Conservation (phyloP, 495 filamentous ascomycete genomes). For the Aspergillus funiculosus region DNA sequence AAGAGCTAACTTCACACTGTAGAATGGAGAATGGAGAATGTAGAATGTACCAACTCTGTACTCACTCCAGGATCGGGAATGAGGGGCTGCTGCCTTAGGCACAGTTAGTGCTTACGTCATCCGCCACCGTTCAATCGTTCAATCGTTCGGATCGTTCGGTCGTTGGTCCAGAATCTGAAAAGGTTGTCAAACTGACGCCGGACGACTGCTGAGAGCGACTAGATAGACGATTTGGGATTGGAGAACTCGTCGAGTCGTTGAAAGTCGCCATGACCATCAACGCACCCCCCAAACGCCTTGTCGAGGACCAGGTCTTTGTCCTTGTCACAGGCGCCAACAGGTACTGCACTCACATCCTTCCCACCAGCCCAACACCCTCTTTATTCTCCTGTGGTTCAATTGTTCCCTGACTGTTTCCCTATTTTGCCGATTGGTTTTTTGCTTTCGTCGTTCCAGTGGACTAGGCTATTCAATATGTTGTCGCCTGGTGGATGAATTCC, state of each 20-base stretch:
- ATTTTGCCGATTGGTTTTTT: slow-evolving; percentile 6
- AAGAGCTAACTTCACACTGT: too few species aligned
- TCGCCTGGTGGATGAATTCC: slow-evolving; percentile 88
- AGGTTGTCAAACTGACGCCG: neutral
- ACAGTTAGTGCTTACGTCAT: slow-evolving; percentile 5
- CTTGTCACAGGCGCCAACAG: slow-evolving; percentile 51
- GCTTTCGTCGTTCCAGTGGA: slow-evolving; percentile 54
- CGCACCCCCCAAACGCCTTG: too few species aligned
- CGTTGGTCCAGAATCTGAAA: too few species aligned
- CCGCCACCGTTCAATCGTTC: neutral
- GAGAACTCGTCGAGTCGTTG: too few species aligned
- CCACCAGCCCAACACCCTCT: neutral
- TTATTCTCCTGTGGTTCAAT: neutral
- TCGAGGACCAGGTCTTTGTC: slow-evolving; percentile 25
- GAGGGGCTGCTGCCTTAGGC: neutral
- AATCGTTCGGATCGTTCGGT: neutral
- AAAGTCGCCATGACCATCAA: slow-evolving; percentile 2
- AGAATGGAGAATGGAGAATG: too few species aligned
- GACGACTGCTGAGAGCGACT: too few species aligned
- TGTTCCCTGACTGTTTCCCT: slow-evolving; percentile 10
- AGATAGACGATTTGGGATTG: too few species aligned
- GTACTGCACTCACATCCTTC: slow-evolving; percentile 19
- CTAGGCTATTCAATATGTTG: slow-evolving; percentile 82
- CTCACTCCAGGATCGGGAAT: too few species aligned
- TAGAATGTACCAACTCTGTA: too few species aligned